phyloP scores from a whole-genome alignment of 768 basidiomycete species.

The Kwoniella heveanensis region DNA sequence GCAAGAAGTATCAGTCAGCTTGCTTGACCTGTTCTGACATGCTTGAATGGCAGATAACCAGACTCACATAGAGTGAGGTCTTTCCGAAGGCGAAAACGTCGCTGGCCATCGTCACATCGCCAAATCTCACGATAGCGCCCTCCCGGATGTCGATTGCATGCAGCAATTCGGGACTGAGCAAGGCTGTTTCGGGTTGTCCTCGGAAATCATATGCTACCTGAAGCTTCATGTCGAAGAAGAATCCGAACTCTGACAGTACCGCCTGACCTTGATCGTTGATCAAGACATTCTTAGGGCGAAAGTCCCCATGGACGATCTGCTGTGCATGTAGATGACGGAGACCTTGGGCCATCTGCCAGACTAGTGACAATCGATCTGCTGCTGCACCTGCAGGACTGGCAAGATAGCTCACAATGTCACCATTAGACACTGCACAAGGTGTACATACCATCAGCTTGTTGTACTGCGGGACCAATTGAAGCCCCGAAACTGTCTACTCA shows the following conservation, averaged over 20 bases:
- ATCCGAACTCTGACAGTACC: slow-evolving; percentile 6
- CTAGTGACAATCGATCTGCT: slow-evolving; percentile 4
- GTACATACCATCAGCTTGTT: too few species aligned
- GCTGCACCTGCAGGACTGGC: not conserved
- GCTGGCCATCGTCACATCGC: not conserved
- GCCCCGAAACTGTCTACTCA: too few species aligned
- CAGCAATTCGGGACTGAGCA: slow-evolving; percentile 2
- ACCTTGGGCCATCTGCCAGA: slow-evolving; percentile 6
- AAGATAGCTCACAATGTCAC: slow-evolving; percentile 2
- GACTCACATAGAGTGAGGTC: slow-evolving; percentile 3
- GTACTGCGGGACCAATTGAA: too few species aligned
- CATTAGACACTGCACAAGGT: not conserved
- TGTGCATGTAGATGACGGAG: slow-evolving; percentile 1
- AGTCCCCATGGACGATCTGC: slow-evolving; percentile 5
- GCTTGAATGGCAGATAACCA: not conserved
- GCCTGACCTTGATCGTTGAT: slow-evolving; percentile 1
- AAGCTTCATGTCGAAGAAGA: not conserved
- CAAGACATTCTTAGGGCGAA: slow-evolving; percentile 1
- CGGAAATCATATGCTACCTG: not conserved
- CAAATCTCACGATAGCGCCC: not conserved
- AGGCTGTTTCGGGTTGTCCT: not conserved
- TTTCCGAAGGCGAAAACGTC: slow-evolving; percentile 5
- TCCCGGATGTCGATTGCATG: not conserved
- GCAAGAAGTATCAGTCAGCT: not conserved
- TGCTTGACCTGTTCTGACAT: too few species aligned